Evolutionary conservation across 768 basidiomycete genomes (phyloP).

Genomic region (Coprinopsis strossmayeri): DNA sequence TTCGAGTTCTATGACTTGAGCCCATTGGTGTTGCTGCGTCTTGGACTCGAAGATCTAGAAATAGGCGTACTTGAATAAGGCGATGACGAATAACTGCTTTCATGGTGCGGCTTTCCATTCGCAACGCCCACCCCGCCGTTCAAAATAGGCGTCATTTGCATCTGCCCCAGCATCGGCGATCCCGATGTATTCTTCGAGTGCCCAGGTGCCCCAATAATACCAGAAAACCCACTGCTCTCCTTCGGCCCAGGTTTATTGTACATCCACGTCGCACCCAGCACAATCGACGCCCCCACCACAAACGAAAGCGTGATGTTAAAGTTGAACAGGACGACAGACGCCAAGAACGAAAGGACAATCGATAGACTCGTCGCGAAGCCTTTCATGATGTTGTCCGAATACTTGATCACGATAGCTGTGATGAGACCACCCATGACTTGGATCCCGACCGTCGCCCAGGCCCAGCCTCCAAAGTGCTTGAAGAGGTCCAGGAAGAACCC

Average conservation of each 20-base stretch:
- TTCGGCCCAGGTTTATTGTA: constrained; percentile 70
- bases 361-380: constrained; percentile 96
- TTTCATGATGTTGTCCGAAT: constrained; percentile 91
- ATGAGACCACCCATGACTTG: constrained; percentile 92
- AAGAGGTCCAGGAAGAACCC: constrained; percentile 59
- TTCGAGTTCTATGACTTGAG: too few species aligned
- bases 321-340: constrained; percentile 86
- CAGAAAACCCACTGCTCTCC: too few species aligned
- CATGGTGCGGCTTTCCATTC: too few species aligned
- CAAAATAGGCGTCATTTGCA: background rate
- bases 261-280: constrained; percentile 87
- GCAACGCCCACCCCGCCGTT: background rate
- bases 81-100: too few species aligned
- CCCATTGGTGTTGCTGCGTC: too few species aligned
- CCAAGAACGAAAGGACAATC: constrained; percentile 93
- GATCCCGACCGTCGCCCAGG: constrained; percentile 85
- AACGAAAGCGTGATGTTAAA: constrained; percentile 86
- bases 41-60: background rate
- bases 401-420: constrained; percentile 95
- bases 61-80: too few species aligned
- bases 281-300: constrained; percentile 78
- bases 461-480: constrained; percentile 88
- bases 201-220: background rate
- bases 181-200: background rate
- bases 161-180: too few species aligned